A percentile compares a stretch with the other conserved stretches of the same genome.
Conservation (phyloP, 2,329 filamentous ascomycete genomes). For the Aspergillus awamori region DNA sequence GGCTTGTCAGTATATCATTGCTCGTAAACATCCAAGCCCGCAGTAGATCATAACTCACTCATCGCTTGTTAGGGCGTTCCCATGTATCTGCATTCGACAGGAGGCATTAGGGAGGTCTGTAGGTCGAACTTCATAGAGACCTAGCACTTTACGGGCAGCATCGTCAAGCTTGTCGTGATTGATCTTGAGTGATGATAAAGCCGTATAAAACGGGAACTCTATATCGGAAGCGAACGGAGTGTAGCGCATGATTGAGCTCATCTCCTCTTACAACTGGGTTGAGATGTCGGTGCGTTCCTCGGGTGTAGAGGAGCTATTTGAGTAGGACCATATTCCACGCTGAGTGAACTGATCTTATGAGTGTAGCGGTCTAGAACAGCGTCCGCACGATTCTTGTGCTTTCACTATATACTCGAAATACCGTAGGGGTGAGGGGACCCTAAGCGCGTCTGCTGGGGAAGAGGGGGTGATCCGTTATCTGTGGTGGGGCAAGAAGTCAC, state of each 20-base stretch:
- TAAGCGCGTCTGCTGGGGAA: neutral
- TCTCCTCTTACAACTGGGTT: neutral
- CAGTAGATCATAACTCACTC: slow-evolving; percentile 61
- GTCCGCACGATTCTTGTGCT: neutral
- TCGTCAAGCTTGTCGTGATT: slow-evolving; percentile 97
- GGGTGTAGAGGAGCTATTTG: neutral
- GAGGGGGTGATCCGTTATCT: neutral
- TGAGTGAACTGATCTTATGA: neutral
- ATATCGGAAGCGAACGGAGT: slow-evolving; percentile 92
- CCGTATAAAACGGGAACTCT: slow-evolving; percentile 91
- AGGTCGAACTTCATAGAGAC: slow-evolving; percentile 82
- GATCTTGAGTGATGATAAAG: slow-evolving; percentile 90
- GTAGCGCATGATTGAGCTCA: slow-evolving; percentile 63
- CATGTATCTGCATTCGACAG: slow-evolving; percentile 86
- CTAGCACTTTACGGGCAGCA: slow-evolving; percentile 81
- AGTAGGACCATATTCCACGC: neutral
- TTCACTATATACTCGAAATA: neutral
- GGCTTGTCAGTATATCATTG: slow-evolving; percentile 7
- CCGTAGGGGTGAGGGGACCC: neutral
- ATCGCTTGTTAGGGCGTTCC: slow-evolving; percentile 79
- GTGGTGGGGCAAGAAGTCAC: neutral
- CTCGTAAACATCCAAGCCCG: neutral
- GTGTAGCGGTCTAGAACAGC: neutral
- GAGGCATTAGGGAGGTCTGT: slow-evolving; percentile 72
- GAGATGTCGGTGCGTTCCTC: neutral